Evolutionary conservation across 495 filamentous ascomycete genomes (phyloP).

Genomic region (Penicillium ochrochloron): DNA sequence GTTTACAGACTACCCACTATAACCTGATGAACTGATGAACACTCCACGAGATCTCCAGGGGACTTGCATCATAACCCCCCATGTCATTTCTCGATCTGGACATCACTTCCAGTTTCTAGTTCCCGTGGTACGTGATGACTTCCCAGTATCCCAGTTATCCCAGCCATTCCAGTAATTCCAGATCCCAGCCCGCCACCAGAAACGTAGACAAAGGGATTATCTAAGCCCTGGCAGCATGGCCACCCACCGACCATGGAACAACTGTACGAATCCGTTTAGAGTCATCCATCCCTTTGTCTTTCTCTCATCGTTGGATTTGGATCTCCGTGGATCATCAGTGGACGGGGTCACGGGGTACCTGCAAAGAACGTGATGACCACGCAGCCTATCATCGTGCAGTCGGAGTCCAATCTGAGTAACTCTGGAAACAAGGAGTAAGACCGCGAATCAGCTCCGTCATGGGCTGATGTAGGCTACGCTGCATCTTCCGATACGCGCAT

Average conservation of each 20-base stretch:
- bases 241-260: slow-evolving; percentile 10
- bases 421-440: background rate
- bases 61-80: slow-evolving; percentile 9
- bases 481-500: slow-evolving; percentile 6
- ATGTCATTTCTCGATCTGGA: background rate
- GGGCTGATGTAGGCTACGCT: background rate
- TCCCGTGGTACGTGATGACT: background rate
- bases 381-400: slow-evolving; percentile 3
- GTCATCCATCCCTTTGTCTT: background rate
- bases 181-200: background rate
- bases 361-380: slow-evolving; percentile 3
- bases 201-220: slow-evolving; percentile 7
- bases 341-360: slow-evolving; percentile 7
- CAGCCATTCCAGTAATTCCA: background rate
- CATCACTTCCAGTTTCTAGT: slow-evolving; percentile 1
- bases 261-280: background rate
- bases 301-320: slow-evolving; percentile 1
- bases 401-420: background rate
- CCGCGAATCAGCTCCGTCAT: slow-evolving; percentile 8
- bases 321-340: slow-evolving; percentile 5
- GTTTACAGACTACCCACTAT: background rate
- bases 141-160: background rate
- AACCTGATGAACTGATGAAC: background rate
- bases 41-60: slow-evolving; percentile 1
- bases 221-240: slow-evolving; percentile 6